Evolutionary conservation across 352 stramenopile species (phyloP), one percentile per base, ranked within the genome.

Genomic region (Pythium rhizo-oryzae): DNA sequence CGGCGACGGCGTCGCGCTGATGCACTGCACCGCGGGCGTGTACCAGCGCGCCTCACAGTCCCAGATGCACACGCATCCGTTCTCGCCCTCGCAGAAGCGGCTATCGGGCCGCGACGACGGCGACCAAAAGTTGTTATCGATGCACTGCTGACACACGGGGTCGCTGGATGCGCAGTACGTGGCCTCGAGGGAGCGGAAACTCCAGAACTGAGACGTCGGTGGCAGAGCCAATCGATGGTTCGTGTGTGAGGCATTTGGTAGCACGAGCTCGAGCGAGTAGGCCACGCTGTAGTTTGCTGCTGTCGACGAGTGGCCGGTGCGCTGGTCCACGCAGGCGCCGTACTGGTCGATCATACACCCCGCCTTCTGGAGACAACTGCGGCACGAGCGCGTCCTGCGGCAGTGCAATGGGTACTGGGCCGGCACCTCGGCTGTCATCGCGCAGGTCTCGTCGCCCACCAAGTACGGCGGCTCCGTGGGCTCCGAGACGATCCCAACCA

Each of bases 61-160:
- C 6, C 19, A 62, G 33, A 71, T 61, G n/a, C 65, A 71, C 3
- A 71, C 41, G n/a, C 65, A 71, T 1, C 57, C 57, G n/a, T 59
- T 51, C n/a, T 13, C 8, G 9, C 65, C 65, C 9, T 46, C 65
- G 21, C 65, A 71, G 52, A 66, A 71, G 15, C 65, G 56, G 56
- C 65, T 71, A n/a, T 71, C 65, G 0, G 65, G 57, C 16, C 21
- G 33, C 30, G 18, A 8, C 41, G 50, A 35, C n/a, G 33, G 33
- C 47, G 37, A 24, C 57, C 58, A 71, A 49, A 71, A 71, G 15
- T 43, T 35, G 18, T 59, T 18, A 11, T 35, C 30, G 50, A 71
- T 71, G 37, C 65, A 71, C 15, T 50, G 2, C 21, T 44, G n/a
- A 24, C 65, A 71, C 8, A 66, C 24, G 15, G 39, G 39, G 50